Conservation (phyloP, 1,284 basidiomycete species). For the Apiotrichum gracile region DNA sequence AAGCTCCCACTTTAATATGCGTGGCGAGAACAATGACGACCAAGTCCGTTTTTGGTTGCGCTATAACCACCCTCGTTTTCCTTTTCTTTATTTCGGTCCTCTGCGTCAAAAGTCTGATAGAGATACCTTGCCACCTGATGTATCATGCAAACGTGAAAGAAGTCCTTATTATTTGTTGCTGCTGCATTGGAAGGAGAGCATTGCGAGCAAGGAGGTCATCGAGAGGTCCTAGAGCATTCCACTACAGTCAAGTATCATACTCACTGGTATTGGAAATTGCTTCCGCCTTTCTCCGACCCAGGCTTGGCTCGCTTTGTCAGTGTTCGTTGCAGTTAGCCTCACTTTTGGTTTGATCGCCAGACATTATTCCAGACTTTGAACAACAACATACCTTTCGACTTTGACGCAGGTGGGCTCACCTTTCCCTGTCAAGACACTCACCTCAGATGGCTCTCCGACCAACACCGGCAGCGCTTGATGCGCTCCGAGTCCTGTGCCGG, state of each 20-base stretch:
- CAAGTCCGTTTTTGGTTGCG: neutral
- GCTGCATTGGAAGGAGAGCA: neutral
- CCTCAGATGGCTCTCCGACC: slow-evolving; percentile 15
- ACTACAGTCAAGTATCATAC: no score
- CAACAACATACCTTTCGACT: no score
- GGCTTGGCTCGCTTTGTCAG: no score
- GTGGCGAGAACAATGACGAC: neutral
- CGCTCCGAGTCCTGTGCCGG: slow-evolving; percentile 8
- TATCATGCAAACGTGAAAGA: slow-evolving; percentile 6
- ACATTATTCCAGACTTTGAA: no score
- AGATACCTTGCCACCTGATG: slow-evolving; percentile 5
- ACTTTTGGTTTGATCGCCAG: no score
- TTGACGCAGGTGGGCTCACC: neutral
- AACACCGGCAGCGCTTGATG: slow-evolving; percentile 11
- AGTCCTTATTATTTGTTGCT: neutral
- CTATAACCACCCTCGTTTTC: neutral
- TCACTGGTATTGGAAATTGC: no score
- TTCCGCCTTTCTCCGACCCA: no score
- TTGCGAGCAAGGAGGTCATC: neutral
- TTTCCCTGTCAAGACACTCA: neutral
- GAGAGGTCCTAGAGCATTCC: neutral
- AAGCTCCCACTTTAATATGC: neutral
- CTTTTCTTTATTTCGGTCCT: slow-evolving; percentile 2
- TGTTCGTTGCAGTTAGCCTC: no score
- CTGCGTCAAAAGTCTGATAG: slow-evolving; percentile 7